Base-by-base conservation (phyloP, 768 basidiomycete species). In the Leucocoprinus sp. region DNA sequence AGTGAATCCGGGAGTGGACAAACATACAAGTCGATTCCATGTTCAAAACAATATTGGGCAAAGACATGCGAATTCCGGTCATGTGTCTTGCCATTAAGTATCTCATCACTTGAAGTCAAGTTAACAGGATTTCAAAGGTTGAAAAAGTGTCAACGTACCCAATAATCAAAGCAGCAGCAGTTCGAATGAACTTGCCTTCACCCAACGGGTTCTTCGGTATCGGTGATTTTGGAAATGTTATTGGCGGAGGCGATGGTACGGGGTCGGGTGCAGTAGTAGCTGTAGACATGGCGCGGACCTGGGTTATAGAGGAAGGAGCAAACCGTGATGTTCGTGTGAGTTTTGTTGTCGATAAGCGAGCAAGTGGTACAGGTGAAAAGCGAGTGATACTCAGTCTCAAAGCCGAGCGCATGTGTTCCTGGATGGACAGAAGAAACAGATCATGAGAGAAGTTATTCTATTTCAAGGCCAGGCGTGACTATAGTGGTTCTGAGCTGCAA, bases 71-170 rank as follows among this genome's bases (percentile, higher is more conserved):
- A 86, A 64, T 92, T 91, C 11, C 76, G 68, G 61, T 91, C 89
- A 38, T 78, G 75, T 0, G 88, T 91, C 72, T 92, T 91, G 35
- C 92, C 93, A 52, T 95, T 95, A 42, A 97, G 65, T 27, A 95
- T 91, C 57, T 95, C 91, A 62, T 93, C 90, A 7, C 90, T 91
- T 54, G 29, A 27, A 43, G 22, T 37, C 29, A 37, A 28, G 15
- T 14, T 21, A 3, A 17, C 36, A n/a, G n/a, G n/a, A n/a, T n/a
- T n/a, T n/a, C n/a, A 33, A 15, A 12, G 22, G 8, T 35, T 23
- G 29, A 12, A 26, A 17, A 24, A 4, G 39, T 37, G 6, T 33
- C 24, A 26, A 24, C 69, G 41, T 48, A 82, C 85, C 86, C 86
- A 51, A 89, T 88, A 36, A 89, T 73, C 48, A 89, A 68, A 0